phyloP scores from a whole-genome alignment of 495 filamentous ascomycete species.

The Hyphodiscus hymeniophilus region DNA sequence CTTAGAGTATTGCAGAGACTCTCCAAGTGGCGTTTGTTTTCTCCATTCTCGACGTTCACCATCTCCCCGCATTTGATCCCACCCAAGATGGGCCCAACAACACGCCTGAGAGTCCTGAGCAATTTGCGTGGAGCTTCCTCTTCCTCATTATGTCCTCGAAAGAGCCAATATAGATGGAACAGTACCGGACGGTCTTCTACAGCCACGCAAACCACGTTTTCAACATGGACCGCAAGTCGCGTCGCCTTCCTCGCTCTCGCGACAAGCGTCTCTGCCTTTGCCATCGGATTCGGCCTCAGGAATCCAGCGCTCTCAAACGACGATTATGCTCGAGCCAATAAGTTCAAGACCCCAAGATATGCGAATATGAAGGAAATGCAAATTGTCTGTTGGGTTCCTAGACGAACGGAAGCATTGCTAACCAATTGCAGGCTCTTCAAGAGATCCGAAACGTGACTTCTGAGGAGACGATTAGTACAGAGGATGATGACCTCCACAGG shows the following conservation, averaged over 20 bases:
- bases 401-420: constrained; percentile 18
- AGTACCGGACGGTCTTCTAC: too few species aligned
- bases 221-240: too few species aligned
- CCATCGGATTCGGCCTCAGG: constrained; percentile 3
- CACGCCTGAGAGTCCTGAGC: too few species aligned
- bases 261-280: not conserved
- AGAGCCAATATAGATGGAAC: too few species aligned
- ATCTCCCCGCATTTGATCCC: too few species aligned
- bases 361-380: constrained; percentile 40
- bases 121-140: too few species aligned
- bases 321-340: constrained; percentile 22
- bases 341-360: constrained; percentile 30
- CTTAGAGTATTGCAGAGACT: too few species aligned
- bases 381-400: constrained; percentile 25
- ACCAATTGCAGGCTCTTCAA: constrained; percentile 41
- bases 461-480: constrained; percentile 66
- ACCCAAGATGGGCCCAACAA: too few species aligned
- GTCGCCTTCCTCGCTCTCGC: not conserved
- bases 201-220: too few species aligned
- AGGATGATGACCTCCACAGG: constrained; percentile 69
- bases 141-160: too few species aligned
- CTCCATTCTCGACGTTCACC: too few species aligned
- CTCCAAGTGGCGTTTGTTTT: too few species aligned
- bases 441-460: constrained; percentile 48
- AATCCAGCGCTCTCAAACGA: not conserved